phyloP scores from a whole-genome alignment of 2,329 filamentous ascomycete genomes.

The Hymenoscyphus linearis region DNA sequence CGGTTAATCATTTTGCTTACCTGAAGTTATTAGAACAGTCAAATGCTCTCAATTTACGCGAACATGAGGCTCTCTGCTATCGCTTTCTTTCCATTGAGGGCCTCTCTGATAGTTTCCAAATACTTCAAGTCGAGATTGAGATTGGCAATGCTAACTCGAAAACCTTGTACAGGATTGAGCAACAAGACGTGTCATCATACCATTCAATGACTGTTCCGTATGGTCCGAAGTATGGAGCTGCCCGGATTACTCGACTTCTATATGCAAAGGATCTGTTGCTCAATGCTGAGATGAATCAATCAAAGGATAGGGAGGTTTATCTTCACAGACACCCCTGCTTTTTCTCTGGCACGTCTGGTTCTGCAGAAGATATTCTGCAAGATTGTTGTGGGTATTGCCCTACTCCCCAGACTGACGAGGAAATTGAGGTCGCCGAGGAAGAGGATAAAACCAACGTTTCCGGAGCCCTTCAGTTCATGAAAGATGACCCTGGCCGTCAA shows the following conservation, averaged over 20 bases:
- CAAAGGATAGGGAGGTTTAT: constrained; percentile 67
- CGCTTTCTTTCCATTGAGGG: too few species aligned
- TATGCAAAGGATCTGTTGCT: constrained; percentile 77
- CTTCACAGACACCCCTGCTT: constrained; percentile 83
- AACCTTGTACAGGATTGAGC: constrained; percentile 41
- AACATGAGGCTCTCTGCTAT: too few species aligned
- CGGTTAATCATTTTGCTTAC: too few species aligned
- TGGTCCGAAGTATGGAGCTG: constrained; percentile 54
- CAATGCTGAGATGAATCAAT: constrained; percentile 82
- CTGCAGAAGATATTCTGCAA: constrained; percentile 65
- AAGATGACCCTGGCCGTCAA: constrained; percentile 77
- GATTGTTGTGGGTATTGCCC: constrained; percentile 84
- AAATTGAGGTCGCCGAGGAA: constrained; percentile 63
- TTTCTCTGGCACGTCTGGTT: constrained; percentile 50
- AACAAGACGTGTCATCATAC: constrained; percentile 73
- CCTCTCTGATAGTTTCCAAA: too few species aligned
- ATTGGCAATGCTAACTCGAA: too few species aligned
- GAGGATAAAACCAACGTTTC: constrained; percentile 73
- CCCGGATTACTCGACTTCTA: constrained; percentile 74
- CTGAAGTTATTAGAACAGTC: too few species aligned
- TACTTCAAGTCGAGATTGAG: too few species aligned
- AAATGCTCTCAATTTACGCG: too few species aligned
- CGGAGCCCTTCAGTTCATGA: constrained; percentile 67
- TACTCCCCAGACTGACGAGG: constrained; percentile 60
- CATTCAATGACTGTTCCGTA: constrained; percentile 72